Conservation (phyloP, 2,329 filamentous ascomycete species). For the Raffaelea ambrosiae region DNA sequence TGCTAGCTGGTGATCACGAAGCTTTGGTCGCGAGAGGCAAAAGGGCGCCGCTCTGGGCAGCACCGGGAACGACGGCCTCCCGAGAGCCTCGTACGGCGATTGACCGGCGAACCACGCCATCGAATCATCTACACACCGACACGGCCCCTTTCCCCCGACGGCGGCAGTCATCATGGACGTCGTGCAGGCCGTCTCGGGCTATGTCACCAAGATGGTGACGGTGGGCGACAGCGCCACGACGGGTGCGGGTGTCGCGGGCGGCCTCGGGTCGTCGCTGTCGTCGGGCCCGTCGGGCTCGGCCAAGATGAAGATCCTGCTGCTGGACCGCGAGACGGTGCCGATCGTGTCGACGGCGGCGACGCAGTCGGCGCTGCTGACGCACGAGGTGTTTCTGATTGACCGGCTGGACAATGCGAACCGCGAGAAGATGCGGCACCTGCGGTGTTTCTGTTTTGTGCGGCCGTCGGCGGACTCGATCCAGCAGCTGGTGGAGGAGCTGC, state of each 20-base stretch:
- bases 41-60: too few relatives aligned
- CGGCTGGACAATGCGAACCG: slow-evolving; percentile 81
- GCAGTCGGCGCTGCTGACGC: slow-evolving; percentile 86
- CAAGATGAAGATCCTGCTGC: slow-evolving; percentile 96
- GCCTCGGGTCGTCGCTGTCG: slow-evolving; percentile 50
- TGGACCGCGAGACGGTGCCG: slow-evolving; percentile 88
- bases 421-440: slow-evolving; percentile 96
- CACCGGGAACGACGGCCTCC: too few relatives aligned
- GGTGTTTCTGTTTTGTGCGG: slow-evolving; percentile 86
- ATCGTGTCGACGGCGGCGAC: slow-evolving; percentile 94
- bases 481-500: slow-evolving; percentile 85
- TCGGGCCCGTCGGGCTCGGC: slow-evolving; percentile 52
- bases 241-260: slow-evolving; percentile 21
- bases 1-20: too few relatives aligned
- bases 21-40: too few relatives aligned
- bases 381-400: slow-evolving; percentile 97
- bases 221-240: slow-evolving; percentile 59
- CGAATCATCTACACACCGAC: too few relatives aligned
- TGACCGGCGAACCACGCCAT: too few relatives aligned
- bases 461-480: slow-evolving; percentile 91
- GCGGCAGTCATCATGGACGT: too few relatives aligned
- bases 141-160: too few relatives aligned
- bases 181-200: slow-evolving; percentile 84
- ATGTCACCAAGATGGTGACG: slow-evolving; percentile 93
- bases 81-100: too few relatives aligned